Evolutionary conservation across 2,329 filamentous ascomycete genomes (phyloP), one percentile per base, ranked within the genome.

Genomic region (Fonsecaea pedrosoi): DNA sequence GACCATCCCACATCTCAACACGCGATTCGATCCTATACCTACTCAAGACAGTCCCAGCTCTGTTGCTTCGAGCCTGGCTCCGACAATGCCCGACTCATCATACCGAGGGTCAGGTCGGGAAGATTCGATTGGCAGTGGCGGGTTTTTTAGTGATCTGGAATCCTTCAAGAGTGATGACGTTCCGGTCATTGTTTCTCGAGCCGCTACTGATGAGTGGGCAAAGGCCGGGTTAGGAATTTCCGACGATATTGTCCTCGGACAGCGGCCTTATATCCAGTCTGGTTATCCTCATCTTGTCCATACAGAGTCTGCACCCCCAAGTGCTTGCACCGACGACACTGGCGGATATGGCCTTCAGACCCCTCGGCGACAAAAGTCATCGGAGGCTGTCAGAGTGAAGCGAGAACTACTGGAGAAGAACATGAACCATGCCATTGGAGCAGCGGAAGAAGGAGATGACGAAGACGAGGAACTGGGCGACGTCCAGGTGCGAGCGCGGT

Each of bases 381-480:
- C 88, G 1, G 92, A 96, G 74, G 89, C 90, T 70, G 86, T 93
- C 30, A 88, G 87, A 70, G 87, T 87, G 2, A 94, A 91, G 77
- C 87, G 90, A 37, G 90, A 93, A 70, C 89, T 88, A 6, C 79
- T 92, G 38, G 92, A 96, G 74, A 92, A 87, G 73, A 86, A 88
- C 54, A 86, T 87, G 15, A 80, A 63, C 4, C 77, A 88, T 42
- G 92, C 96, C 73, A 64, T 45, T 40, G 66, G 64, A 13, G 89
- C 91, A 63, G 88, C 87, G 13, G 94, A 97, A 74, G 96, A 92
- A 35, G 94, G 94, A 4, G 94, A 97, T 74, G 94, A 97, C 73
- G 94, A 97, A 78, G 94, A 97, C 71, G 94, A 97, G 67, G 94
- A 97, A 74, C 84, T 96, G 4, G 93, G 92, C 7, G 83, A 84